Conservation (phyloP, 129 eudicot species). For the Smallanthus sonchifolius region DNA sequence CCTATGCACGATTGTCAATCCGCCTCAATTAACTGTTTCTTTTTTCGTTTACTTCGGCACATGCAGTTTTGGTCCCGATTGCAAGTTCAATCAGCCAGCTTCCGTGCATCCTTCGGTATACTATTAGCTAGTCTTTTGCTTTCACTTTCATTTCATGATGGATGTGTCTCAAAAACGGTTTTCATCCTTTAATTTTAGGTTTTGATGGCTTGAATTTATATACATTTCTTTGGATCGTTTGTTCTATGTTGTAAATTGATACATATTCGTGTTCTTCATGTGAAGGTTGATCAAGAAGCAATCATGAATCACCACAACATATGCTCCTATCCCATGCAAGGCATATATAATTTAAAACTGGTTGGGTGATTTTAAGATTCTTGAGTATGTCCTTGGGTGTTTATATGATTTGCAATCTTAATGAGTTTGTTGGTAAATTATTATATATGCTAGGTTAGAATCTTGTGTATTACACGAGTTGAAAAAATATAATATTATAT, state of each 20-base stretch:
- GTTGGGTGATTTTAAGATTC: neutral
- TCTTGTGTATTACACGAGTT: too few relatives aligned
- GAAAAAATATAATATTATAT: too few relatives aligned
- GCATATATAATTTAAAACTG: constrained; percentile 2
- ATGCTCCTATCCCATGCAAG: constrained; percentile 38
- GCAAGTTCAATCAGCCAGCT: constrained; percentile 40
- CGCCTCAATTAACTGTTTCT: constrained; percentile 26
- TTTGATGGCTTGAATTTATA: neutral
- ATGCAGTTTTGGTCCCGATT: constrained; percentile 33
- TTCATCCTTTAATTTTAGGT: neutral
- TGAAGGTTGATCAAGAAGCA: constrained; percentile 27
- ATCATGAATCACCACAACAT: neutral
- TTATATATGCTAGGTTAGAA: too few relatives aligned
- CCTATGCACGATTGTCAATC: constrained; percentile 5
- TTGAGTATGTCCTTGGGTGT: neutral
- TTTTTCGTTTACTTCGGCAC: constrained; percentile 26
- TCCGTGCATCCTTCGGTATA: constrained; percentile 20
- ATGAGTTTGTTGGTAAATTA: constrained; percentile 14
- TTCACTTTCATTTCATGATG: too few relatives aligned
- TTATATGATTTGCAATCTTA: neutral
- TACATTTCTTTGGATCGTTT: neutral
- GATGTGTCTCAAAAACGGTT: too few relatives aligned
- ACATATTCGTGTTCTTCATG: neutral
- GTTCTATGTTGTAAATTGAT: neutral
- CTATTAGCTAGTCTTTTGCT: too few relatives aligned